Percentiles rank a stretch among this genome's conserved stretches.
Conservation (phyloP, 2,329 filamentous ascomycete species). For the Dactylellina cionopaga region DNA sequence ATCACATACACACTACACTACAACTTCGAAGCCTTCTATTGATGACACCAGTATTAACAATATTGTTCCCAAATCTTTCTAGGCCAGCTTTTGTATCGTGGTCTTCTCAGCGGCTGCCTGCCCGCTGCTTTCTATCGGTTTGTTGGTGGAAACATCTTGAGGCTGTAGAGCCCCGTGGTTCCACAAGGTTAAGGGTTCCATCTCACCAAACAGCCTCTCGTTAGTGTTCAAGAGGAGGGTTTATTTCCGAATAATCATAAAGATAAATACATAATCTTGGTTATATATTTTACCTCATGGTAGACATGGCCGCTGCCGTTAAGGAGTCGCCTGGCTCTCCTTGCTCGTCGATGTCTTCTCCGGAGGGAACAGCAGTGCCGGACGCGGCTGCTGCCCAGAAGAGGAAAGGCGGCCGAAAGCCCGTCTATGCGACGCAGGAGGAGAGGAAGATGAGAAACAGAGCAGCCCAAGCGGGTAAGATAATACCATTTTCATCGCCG, state of each 20-base stretch:
- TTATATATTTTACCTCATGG: too few species aligned
- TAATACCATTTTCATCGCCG: not conserved
- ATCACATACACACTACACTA: too few species aligned
- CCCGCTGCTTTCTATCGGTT: conserved; percentile 34
- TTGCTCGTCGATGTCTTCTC: conserved; percentile 56
- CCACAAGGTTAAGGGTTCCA: conserved; percentile 35
- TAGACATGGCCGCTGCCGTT: conserved; percentile 56
- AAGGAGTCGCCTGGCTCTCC: conserved; percentile 57
- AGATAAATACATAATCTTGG: conserved; percentile 1
- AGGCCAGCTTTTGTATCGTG: conserved; percentile 30
- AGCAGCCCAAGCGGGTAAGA: conserved; percentile 83
- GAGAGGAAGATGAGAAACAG: conserved; percentile 97
- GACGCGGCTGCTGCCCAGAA: conserved; percentile 69
- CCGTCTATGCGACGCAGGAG: conserved; percentile 97
- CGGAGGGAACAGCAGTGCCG: conserved; percentile 55
- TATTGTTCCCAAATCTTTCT: not conserved
- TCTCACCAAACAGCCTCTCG: conserved; percentile 29
- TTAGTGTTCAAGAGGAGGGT: conserved; percentile 34
- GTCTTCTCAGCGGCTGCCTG: conserved; percentile 28
- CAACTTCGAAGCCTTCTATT: too few species aligned
- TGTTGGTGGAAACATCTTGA: conserved; percentile 31
- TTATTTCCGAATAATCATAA: conserved; percentile 11
- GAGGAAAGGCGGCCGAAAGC: conserved; percentile 96
- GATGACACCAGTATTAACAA: conserved; percentile 31
- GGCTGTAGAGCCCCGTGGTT: conserved; percentile 44